Evolutionary conservation across 163 green algal species (phyloP).

Genomic region (Chlorella variabilis): DNA sequence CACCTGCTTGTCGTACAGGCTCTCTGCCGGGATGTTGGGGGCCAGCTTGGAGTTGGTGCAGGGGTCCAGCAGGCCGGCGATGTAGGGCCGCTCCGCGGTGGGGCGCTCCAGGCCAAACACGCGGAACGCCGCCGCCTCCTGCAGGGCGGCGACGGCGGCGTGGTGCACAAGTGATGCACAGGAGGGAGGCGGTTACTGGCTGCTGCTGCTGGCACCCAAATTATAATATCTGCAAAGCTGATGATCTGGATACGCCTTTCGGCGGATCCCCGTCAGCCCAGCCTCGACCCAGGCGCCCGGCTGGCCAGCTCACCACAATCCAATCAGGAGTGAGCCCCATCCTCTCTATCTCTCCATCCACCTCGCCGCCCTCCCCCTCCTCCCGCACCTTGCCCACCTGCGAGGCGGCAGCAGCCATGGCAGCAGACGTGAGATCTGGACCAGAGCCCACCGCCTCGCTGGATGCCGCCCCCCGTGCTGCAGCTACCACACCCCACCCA

Average conservation of each 20-base stretch:
- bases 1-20: conserved; percentile 79
- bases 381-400: conserved; percentile 6
- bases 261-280: no score
- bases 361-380: conserved; percentile 10
- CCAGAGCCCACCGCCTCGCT: no score
- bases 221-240: no score
- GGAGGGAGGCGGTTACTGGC: no score
- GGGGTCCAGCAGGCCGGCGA: conserved; percentile 80
- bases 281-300: no score
- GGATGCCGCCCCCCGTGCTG: no score
- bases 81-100: conserved; percentile 67
- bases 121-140: conserved; percentile 66
- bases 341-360: conserved; percentile 42
- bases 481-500: no score
- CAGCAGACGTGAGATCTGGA: no score
- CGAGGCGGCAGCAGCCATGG: background rate
- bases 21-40: conserved; percentile 86
- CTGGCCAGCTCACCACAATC: conserved; percentile 83
- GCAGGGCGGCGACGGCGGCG: background rate
- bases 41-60: conserved; percentile 82
- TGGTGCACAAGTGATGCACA: background rate
- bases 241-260: no score
- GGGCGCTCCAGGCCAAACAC: conserved; percentile 76
- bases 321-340: conserved; percentile 89
- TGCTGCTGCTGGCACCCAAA: no score